A percentile compares a stretch with the other conserved stretches of the same genome.
phyloP scores from a whole-genome alignment of 1,284 basidiomycete genomes.

The Baeospora myosura region DNA sequence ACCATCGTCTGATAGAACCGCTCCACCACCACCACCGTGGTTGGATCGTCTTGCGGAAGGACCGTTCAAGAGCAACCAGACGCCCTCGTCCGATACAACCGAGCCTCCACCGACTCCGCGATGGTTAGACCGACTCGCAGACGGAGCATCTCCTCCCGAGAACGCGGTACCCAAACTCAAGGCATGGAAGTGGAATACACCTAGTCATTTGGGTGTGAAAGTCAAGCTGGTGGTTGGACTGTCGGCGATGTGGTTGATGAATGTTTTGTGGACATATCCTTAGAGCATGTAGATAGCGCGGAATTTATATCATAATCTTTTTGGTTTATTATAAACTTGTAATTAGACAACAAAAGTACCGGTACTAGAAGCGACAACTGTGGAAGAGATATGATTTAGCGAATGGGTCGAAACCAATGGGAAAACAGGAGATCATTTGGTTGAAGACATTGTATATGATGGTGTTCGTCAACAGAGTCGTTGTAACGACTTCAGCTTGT shows the following conservation, averaged over 20 bases:
- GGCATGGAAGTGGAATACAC: conserved; percentile 9
- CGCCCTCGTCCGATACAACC: not conserved
- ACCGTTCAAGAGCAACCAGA: not conserved
- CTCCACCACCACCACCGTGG: too few relatives aligned
- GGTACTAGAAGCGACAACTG: not conserved
- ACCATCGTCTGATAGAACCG: too few relatives aligned
- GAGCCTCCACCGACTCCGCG: conserved; percentile 30
- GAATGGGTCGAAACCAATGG: not conserved
- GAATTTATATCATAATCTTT: conserved; percentile 1
- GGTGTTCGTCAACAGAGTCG: too few relatives aligned
- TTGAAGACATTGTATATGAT: conserved; percentile 32
- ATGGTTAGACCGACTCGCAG: conserved; percentile 53
- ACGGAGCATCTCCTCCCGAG: conserved; percentile 15
- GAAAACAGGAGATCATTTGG: conserved; percentile 25
- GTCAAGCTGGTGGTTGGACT: conserved; percentile 28
- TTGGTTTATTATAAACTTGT: too few relatives aligned
- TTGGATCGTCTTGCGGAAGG: too few relatives aligned
- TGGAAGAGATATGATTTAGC: not conserved
- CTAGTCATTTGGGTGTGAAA: conserved; percentile 29
- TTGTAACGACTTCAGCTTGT: too few relatives aligned
- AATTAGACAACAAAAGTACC: not conserved
- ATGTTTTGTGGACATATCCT: conserved; percentile 46
- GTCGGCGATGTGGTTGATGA: conserved; percentile 47
- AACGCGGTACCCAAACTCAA: not conserved
- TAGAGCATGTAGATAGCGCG: conserved; percentile 8